A percentile compares a stretch with the other conserved stretches of the same genome.
Conservation (phyloP, 345 rosid species). For the Camelina hispida region DNA sequence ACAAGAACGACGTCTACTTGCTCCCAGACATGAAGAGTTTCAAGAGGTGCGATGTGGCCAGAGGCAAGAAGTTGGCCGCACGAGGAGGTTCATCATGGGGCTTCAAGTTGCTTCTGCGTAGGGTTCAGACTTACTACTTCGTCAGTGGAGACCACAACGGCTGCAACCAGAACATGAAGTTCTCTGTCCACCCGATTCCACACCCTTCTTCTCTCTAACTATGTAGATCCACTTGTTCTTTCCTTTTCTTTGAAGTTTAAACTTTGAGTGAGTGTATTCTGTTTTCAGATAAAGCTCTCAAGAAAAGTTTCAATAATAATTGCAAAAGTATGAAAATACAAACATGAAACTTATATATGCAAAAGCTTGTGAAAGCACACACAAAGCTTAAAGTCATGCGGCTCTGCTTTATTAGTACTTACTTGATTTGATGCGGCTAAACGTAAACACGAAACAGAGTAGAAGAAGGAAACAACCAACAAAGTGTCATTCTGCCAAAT, state of each 20-base stretch:
- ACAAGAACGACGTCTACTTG: conserved; percentile 10
- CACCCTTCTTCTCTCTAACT: conserved; percentile 6
- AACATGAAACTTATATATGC: too few relatives aligned
- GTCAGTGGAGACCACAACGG: background rate
- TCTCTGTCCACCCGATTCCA: background rate
- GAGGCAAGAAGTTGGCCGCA: conserved; percentile 7
- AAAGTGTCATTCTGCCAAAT: too few relatives aligned
- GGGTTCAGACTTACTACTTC: conserved; percentile 3
- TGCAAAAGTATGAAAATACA: too few relatives aligned
- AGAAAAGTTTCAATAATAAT: too few relatives aligned
- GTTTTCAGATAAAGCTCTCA: too few relatives aligned
- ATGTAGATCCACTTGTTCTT: background rate
- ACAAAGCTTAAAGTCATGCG: too few relatives aligned
- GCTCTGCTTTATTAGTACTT: too few relatives aligned
- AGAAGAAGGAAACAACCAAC: too few relatives aligned
- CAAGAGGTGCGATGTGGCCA: background rate
- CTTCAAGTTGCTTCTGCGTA: background rate
- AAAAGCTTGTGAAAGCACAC: too few relatives aligned
- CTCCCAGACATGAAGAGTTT: conserved; percentile 13
- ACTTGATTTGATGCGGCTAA: too few relatives aligned
- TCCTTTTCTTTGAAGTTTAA: background rate
- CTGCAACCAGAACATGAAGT: conserved; percentile 14
- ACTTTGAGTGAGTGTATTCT: too few relatives aligned
- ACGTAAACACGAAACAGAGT: too few relatives aligned
- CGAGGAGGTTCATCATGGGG: conserved; percentile 3